These are phyloP conservation scores for Yarrowia deformans DNA, from an alignment of 805 yeast genomes.

Conservation along the genomic window DNA sequence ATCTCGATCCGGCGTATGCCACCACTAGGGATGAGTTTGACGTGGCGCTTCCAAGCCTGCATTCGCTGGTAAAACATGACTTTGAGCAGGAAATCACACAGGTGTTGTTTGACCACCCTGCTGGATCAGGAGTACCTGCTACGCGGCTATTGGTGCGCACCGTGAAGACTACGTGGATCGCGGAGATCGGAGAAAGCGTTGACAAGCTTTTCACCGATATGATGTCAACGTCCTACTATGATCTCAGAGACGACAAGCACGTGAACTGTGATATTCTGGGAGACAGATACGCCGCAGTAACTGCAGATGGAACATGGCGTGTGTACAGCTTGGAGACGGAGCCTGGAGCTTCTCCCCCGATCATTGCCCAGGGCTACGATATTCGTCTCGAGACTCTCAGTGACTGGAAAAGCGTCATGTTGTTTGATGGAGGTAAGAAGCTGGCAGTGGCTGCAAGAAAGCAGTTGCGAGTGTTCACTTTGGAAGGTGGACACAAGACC, in stretches of 20 bases:
- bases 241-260: constrained; percentile 13
- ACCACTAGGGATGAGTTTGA: not conserved
- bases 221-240: not conserved
- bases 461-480: not conserved
- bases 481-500: not conserved
- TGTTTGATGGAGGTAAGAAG: constrained; percentile 2
- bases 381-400: not conserved
- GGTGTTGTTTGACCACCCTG: constrained; percentile 10
- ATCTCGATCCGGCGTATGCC: not conserved
- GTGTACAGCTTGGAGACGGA: not conserved
- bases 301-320: constrained; percentile 33
- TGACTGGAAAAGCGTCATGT: constrained; percentile 7
- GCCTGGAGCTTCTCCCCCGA: not conserved
- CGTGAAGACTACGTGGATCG: not conserved
- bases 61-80: not conserved
- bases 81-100: constrained; percentile 2
- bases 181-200: not conserved
- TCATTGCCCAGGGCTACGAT: constrained; percentile 1
- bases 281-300: not conserved
- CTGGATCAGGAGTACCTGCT: not conserved
- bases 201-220: not conserved
- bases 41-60: not conserved
- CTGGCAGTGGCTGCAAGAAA: not conserved
- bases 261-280: constrained; percentile 11
- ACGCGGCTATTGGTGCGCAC: constrained; percentile 8